phyloP scores from a whole-genome alignment of 2,329 filamentous ascomycete genomes.

The Aspergillus ruber region DNA sequence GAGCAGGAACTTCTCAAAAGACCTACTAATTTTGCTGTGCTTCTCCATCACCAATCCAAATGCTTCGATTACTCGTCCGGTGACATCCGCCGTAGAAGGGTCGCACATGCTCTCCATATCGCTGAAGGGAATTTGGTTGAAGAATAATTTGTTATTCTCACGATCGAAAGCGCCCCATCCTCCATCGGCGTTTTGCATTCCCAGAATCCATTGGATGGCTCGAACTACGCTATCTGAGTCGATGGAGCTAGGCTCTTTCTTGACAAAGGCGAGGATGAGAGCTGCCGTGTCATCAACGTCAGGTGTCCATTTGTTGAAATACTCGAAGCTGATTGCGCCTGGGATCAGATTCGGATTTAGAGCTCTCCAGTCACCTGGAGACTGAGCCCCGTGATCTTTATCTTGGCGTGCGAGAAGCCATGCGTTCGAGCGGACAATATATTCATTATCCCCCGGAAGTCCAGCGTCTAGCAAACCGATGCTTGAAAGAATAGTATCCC shows the following conservation, averaged over 20 bases:
- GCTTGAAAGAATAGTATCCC: constrained; percentile 32
- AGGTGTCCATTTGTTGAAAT: constrained; percentile 26
- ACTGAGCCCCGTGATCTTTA: constrained; percentile 1
- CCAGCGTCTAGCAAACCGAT: constrained; percentile 20
- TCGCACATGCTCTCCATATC: constrained; percentile 33
- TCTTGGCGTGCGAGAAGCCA: constrained; percentile 19
- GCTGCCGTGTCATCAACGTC: constrained; percentile 31
- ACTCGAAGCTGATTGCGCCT: constrained; percentile 28
- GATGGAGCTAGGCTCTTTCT: constrained; percentile 11
- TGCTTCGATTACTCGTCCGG: constrained; percentile 25
- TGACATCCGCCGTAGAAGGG: constrained; percentile 28
- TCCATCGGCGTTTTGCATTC: constrained; percentile 34
- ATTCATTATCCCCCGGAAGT: background rate
- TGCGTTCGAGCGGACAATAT: background rate
- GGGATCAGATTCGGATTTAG: constrained; percentile 13
- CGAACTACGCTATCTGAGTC: constrained; percentile 3
- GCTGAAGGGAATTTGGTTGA: constrained; percentile 32
- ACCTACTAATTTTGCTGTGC: background rate
- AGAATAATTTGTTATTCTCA: constrained; percentile 26
- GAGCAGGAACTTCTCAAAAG: background rate
- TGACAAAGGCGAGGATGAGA: constrained; percentile 21
- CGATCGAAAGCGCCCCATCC: constrained; percentile 33
- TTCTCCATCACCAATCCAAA: constrained; percentile 19
- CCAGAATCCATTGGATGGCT: constrained; percentile 23
- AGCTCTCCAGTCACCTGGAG: constrained; percentile 24